phyloP scores from a whole-genome alignment of 2,329 filamentous ascomycete species.

The Metarhizium guizhouense region DNA sequence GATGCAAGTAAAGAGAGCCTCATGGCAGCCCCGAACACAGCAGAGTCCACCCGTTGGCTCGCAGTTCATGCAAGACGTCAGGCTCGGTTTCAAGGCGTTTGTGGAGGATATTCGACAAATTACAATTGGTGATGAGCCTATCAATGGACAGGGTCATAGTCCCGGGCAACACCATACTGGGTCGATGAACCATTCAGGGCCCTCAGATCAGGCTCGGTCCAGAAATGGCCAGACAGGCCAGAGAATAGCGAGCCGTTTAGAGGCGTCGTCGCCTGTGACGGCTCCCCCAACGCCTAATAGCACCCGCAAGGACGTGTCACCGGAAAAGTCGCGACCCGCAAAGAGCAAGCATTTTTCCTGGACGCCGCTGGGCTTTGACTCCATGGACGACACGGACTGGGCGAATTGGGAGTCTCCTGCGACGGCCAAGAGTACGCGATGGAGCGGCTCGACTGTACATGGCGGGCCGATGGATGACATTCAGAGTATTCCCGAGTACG shows the following conservation, averaged over 20 bases:
- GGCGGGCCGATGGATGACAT: conserved; percentile 33
- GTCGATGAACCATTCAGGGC: conserved; percentile 8
- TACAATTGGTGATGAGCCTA: conserved; percentile 87
- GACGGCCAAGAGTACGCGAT: conserved; percentile 48
- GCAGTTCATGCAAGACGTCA: conserved; percentile 83
- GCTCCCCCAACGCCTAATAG: conserved; percentile 21
- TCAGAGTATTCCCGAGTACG: conserved; percentile 37
- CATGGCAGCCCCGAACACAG: conserved; percentile 47
- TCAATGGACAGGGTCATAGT: conserved; percentile 38
- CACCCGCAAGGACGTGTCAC: conserved; percentile 15
- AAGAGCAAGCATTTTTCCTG: conserved; percentile 49
- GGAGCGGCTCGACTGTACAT: conserved; percentile 53
- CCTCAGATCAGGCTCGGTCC: conserved; percentile 36
- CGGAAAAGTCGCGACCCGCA: conserved; percentile 28
- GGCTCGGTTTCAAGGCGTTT: conserved; percentile 85
- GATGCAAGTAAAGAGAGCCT: conserved; percentile 44
- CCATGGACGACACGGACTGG: conserved; percentile 54
- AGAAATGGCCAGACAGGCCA: conserved; percentile 31
- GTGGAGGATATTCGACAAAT: conserved; percentile 92
- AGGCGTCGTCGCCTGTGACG: conserved; percentile 26
- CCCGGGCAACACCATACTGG: conserved; percentile 1
- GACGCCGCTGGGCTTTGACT: conserved; percentile 48
- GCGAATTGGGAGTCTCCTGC: conserved; percentile 53
- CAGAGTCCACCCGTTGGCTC: conserved; percentile 44
- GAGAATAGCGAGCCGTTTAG: conserved; percentile 32